These are phyloP conservation scores for Chlorella sorokiniana DNA, from an alignment of 139 green algal genomes.

Conservation along the genomic window DNA sequence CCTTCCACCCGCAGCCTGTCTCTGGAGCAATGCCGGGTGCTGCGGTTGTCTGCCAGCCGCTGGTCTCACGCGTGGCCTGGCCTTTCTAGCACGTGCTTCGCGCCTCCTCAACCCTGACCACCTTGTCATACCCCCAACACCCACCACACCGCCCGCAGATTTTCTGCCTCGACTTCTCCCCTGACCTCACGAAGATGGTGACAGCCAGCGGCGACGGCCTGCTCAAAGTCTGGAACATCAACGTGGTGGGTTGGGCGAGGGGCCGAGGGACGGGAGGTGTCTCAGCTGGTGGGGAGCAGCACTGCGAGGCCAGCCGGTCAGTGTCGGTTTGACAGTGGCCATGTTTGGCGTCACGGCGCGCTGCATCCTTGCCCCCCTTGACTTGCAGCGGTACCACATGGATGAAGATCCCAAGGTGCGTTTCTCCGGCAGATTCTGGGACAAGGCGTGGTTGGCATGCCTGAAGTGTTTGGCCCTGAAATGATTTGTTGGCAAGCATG, in stretches of 20 bases:
- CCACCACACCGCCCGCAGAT: conserved; percentile 20
- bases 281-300: conserved; percentile 23
- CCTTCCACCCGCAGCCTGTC: neutral
- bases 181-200: conserved; percentile 37
- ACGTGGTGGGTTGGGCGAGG: too few species aligned
- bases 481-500: too few species aligned
- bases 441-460: too few species aligned
- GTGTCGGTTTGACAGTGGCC: too few species aligned
- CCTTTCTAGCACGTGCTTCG: too few species aligned
- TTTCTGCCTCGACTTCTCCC: conserved; percentile 49
- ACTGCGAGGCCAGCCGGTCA: too few species aligned
- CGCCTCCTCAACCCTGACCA: neutral
- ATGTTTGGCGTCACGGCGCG: neutral
- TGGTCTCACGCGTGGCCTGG: too few species aligned
- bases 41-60: neutral
- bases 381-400: conserved; percentile 40
- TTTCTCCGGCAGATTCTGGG: too few species aligned
- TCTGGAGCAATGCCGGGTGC: neutral
- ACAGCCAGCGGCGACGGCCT: conserved; percentile 14
- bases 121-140: neutral
- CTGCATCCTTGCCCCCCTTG: too few species aligned
- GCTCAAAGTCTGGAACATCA: conserved; percentile 48
- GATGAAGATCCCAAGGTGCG: conserved; percentile 31
- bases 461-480: too few species aligned
- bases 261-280: conserved; percentile 42